Conservation (phyloP, 331 rosid genomes). For the Prunus yedoensis region DNA sequence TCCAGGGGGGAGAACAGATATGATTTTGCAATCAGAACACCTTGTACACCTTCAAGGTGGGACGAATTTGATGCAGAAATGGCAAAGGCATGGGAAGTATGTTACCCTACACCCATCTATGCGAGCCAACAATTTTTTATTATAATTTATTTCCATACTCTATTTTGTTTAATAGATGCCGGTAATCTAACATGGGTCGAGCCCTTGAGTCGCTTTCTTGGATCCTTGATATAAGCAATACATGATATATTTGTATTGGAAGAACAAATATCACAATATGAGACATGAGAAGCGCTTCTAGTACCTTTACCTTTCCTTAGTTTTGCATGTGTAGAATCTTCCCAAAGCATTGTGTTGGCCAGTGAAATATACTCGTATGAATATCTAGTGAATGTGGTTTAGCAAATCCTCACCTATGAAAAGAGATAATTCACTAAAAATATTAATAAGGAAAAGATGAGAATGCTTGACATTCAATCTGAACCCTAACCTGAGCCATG, state of each 20-base stretch:
- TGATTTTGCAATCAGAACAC: constrained; percentile 90
- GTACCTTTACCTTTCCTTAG: not conserved
- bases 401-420: not conserved
- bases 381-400: not conserved
- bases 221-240: not conserved
- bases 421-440: not conserved
- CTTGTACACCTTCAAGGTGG: constrained; percentile 85
- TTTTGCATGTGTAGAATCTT: not conserved
- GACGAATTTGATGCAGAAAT: constrained; percentile 86
- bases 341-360: not conserved
- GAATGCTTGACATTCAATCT: not conserved
- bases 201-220: not conserved
- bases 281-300: not conserved
- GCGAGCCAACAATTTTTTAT: not conserved
- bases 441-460: not conserved
- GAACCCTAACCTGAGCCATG: not conserved
- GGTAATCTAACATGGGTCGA: not conserved
- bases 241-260: not conserved
- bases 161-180: not conserved
- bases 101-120: constrained; percentile 29
- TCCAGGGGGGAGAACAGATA: constrained; percentile 68
- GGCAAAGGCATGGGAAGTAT: constrained; percentile 91
- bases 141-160: not conserved
- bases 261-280: not conserved
- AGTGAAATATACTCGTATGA: not conserved